These are phyloP conservation scores for Malus asiatica DNA, from an alignment of 306 rosid species.

Conservation along the genomic window DNA sequence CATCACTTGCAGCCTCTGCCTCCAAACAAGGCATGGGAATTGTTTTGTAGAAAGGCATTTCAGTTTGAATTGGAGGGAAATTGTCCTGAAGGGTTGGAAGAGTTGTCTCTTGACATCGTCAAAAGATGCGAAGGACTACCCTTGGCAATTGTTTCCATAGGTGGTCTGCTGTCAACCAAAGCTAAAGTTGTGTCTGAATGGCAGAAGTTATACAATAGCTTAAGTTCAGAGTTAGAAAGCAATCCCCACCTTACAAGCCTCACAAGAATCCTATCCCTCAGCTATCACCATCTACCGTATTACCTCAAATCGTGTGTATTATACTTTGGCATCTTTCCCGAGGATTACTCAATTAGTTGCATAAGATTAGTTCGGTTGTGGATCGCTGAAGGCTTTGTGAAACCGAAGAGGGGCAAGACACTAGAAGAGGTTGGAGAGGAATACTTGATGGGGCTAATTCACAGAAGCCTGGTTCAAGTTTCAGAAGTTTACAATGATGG, in stretches of 20 bases:
- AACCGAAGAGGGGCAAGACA: not conserved
- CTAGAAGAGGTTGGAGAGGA: constrained; percentile 7
- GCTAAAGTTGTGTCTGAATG: not conserved
- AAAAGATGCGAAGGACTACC: constrained; percentile 11
- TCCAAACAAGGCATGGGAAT: not conserved
- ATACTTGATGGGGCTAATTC: not conserved
- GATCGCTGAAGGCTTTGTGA: constrained; percentile 18
- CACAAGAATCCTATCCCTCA: not conserved
- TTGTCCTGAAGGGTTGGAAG: not conserved
- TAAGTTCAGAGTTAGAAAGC: not conserved
- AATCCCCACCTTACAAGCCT: constrained; percentile 1
- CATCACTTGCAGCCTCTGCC: not conserved
- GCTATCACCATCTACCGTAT: constrained; percentile 16
- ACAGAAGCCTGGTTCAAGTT: constrained; percentile 7
- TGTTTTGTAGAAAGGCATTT: constrained; percentile 7
- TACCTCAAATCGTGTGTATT: constrained; percentile 16
- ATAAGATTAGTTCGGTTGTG: not conserved
- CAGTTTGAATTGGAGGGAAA: not conserved
- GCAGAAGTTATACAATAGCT: not conserved
- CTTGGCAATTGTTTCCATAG: constrained; percentile 7
- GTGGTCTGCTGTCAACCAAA: not conserved
- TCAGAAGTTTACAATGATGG: not conserved
- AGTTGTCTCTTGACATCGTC: not conserved
- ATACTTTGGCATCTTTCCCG: constrained; percentile 13
- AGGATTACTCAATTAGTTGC: not conserved